Evolutionary conservation across 441 rosid genomes (phyloP).

Genomic region (Dalechampia spathulata): DNA sequence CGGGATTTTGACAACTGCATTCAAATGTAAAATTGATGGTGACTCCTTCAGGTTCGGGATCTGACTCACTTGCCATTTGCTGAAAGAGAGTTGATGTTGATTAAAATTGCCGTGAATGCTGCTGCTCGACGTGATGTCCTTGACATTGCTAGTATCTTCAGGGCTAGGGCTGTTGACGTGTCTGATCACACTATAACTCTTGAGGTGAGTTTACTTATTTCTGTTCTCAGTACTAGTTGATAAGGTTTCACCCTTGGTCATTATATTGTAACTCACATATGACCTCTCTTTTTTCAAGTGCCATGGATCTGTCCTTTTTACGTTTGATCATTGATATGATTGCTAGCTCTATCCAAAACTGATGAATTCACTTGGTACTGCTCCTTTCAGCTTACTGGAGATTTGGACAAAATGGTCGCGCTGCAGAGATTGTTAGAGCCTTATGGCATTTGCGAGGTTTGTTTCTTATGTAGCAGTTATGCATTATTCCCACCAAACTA

Average conservation of each 20-base stretch:
- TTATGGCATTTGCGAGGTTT: constrained; percentile 94
- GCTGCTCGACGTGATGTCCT: constrained; percentile 78
- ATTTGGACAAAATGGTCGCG: constrained; percentile 93
- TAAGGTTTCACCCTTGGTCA: not conserved
- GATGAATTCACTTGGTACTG: constrained; percentile 18
- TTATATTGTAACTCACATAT: no score
- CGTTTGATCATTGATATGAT: not conserved
- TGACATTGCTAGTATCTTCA: constrained; percentile 77
- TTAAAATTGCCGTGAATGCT: constrained; percentile 75
- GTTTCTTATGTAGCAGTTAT: constrained; percentile 11
- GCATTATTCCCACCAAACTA: not conserved
- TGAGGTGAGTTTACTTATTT: constrained; percentile 44
- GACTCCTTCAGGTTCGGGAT: constrained; percentile 46
- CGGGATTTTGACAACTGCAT: not conserved
- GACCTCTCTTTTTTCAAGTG: no score
- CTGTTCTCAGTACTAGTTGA: not conserved
- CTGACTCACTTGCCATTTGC: constrained; percentile 81
- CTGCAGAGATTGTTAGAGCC: constrained; percentile 89
- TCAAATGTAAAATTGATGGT: constrained; percentile 3
- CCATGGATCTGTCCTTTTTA: not conserved
- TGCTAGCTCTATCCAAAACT: constrained; percentile 9
- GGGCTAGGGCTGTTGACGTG: constrained; percentile 76
- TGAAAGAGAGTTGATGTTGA: constrained; percentile 77
- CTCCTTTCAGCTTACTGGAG: constrained; percentile 74
- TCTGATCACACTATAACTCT: constrained; percentile 87